Evolutionary conservation across 2,329 filamentous ascomycete genomes (phyloP).

Genomic region (Endocalyx cinctus): DNA sequence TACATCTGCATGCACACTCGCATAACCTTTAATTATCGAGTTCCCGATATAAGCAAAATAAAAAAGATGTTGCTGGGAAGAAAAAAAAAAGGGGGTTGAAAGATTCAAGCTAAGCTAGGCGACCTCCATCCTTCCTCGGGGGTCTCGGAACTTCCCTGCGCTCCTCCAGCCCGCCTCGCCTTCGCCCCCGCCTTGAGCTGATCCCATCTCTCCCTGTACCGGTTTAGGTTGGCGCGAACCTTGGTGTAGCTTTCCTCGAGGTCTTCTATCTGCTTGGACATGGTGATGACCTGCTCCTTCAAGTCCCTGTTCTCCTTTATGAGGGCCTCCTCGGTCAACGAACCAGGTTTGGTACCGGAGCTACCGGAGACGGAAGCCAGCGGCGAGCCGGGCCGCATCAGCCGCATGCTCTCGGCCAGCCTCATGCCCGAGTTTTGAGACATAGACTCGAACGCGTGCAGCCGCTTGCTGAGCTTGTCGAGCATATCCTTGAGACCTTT

Average conservation of each 20-base stretch:
- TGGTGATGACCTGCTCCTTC: slow-evolving; percentile 58
- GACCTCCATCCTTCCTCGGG: slow-evolving; percentile 13
- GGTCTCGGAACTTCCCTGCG: slow-evolving; percentile 13
- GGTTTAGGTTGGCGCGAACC: slow-evolving; percentile 50
- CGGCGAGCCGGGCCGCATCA: slow-evolving; percentile 55
- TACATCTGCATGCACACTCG: no score
- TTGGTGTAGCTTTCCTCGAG: slow-evolving; percentile 59
- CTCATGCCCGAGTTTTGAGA: slow-evolving; percentile 84
- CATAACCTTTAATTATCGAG: no score
- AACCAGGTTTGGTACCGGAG: slow-evolving; percentile 14
- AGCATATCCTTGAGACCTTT: slow-evolving; percentile 77
- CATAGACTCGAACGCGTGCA: slow-evolving; percentile 91
- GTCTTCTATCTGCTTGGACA: slow-evolving; percentile 58
- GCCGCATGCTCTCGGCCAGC: slow-evolving; percentile 75
- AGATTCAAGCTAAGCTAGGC: slow-evolving; percentile 7
- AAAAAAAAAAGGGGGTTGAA: no score
- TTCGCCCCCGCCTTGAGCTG: slow-evolving; percentile 57
- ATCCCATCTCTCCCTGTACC: slow-evolving; percentile 59
- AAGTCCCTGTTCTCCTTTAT: slow-evolving; percentile 56
- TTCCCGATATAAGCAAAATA: no score
- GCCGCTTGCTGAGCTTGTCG: slow-evolving; percentile 77
- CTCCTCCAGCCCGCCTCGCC: slow-evolving; percentile 34
- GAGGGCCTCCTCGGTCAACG: slow-evolving; percentile 40
- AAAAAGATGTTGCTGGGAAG: no score
- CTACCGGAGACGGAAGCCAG: slow-evolving; percentile 24